Evolutionary conservation across 495 filamentous ascomycete genomes (phyloP), one percentile per base, ranked within the genome.

Genomic region (Penicillium turbatum): DNA sequence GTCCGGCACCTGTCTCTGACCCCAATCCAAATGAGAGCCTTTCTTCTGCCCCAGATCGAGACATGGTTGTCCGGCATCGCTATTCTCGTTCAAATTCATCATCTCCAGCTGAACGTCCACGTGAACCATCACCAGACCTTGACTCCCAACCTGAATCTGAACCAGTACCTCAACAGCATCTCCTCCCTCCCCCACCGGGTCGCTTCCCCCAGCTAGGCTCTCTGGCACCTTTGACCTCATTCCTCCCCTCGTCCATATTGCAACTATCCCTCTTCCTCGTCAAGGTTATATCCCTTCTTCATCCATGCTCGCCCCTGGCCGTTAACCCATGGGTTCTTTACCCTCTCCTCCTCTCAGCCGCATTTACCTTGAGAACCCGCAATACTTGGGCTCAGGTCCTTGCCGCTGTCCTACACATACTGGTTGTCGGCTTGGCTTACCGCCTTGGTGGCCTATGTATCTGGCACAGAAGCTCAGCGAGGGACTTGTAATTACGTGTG

Each of bases 281-380:
- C 17, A 88, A 89, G 58, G 57, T 82, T 0, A 63, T 72, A 16
- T 78, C 79, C 2, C 59, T 83, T 1, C 76, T 78, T 10, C 69
- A 77, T 48, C 79, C 82, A 6, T 90, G 87, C 66, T 73, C 72
- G 12, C 86, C 87, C 0, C 67, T 80, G n/a, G 79, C 80, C 1
- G 74, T 78, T 10, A 81, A 79, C 40, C 72, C 82, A 5, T 80
- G 73, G 72, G 65, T 87, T 24, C 69, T 76, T 27, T 89, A 86
- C 58, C 80, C 84, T 29, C 64, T 89, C 15, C 65, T 89, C 5
- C 62, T 72, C 13, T 56, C 87, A 5, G 85, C 86, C 16, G 75
- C 76, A 0, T 50, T 87, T 5, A 82, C 85, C 38, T 57, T 80
- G 9, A 56, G 61, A 9, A 44, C 54, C 7, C 65, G 49, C 32